Percentiles rank a stretch among this genome's conserved stretches.
Conservation (phyloP, 352 stramenopile species). For the Paralagenidium karlingii region DNA sequence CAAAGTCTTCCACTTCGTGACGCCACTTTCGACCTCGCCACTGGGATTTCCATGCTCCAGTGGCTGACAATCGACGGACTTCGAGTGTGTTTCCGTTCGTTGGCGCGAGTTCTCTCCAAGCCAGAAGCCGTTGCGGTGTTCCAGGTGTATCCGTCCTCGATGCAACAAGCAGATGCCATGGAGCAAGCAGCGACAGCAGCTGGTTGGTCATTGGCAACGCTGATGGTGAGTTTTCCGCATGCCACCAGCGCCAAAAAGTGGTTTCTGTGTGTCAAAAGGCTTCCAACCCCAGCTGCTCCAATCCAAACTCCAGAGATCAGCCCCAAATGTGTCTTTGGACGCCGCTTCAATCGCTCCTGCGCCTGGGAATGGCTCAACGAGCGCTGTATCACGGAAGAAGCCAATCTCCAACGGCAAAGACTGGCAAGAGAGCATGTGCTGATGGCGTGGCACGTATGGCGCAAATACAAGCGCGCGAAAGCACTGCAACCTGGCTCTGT, state of each 20-base stretch:
- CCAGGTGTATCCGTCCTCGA: conserved; percentile 48
- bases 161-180: conserved; percentile 45
- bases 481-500: background rate
- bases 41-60: conserved; percentile 76
- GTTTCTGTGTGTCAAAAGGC: conserved; percentile 31
- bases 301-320: background rate
- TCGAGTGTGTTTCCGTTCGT: conserved; percentile 37
- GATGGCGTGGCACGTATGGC: conserved; percentile 54
- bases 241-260: conserved; percentile 58
- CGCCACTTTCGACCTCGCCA: conserved; percentile 24
- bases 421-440: conserved; percentile 52
- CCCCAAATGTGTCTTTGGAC: conserved; percentile 36
- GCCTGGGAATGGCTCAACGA: too few relatives aligned
- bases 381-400: too few relatives aligned
- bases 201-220: conserved; percentile 35
- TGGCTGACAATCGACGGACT: conserved; percentile 54
- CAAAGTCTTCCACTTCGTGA: conserved; percentile 41
- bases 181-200: conserved; percentile 23
- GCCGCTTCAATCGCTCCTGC: conserved; percentile 37
- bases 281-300: background rate
- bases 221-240: conserved; percentile 63
- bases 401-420: too few relatives aligned
- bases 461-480: conserved; percentile 34
- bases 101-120: conserved; percentile 9
- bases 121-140: conserved; percentile 31